These are phyloP conservation scores for Rhynchospora pubera DNA, from an alignment of 176 grass and related monocot species.

Conservation along the genomic window DNA sequence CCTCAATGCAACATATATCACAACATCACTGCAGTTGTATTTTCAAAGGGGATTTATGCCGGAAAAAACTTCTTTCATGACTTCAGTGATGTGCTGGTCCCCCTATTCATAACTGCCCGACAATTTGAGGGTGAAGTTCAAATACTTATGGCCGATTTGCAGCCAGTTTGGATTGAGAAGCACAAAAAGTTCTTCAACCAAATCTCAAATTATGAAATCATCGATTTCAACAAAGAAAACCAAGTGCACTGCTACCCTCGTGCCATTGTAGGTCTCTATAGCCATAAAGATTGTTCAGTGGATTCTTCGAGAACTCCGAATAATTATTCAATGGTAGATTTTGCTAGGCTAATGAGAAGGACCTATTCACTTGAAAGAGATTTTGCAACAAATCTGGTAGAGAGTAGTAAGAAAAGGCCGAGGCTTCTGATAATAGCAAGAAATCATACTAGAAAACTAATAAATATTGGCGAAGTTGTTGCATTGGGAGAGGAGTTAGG, in stretches of 20 bases:
- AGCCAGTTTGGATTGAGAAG: conserved; percentile 53
- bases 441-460: conserved; percentile 42
- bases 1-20: conserved; percentile 50
- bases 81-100: conserved; percentile 73
- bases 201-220: conserved; percentile 46
- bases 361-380: conserved; percentile 43
- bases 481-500: conserved; percentile 41
- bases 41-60: conserved; percentile 42
- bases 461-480: conserved; percentile 50
- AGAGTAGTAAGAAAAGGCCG: too few species aligned
- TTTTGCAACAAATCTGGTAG: conserved; percentile 10
- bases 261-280: conserved; percentile 46
- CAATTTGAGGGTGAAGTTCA: conserved; percentile 65
- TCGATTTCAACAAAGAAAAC: conserved; percentile 59
- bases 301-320: conserved; percentile 35
- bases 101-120: conserved; percentile 52
- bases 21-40: conserved; percentile 43
- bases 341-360: conserved; percentile 45
- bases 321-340: conserved; percentile 46
- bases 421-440: conserved; percentile 62
- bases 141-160: conserved; percentile 37
- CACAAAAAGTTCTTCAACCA: conserved; percentile 38
- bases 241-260: conserved; percentile 63
- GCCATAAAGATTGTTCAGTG: conserved; percentile 60
- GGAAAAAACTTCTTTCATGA: conserved; percentile 60